Base-by-base conservation (phyloP, 2,329 filamentous ascomycete species). In the Colletotrichum noveboracense region DNA sequence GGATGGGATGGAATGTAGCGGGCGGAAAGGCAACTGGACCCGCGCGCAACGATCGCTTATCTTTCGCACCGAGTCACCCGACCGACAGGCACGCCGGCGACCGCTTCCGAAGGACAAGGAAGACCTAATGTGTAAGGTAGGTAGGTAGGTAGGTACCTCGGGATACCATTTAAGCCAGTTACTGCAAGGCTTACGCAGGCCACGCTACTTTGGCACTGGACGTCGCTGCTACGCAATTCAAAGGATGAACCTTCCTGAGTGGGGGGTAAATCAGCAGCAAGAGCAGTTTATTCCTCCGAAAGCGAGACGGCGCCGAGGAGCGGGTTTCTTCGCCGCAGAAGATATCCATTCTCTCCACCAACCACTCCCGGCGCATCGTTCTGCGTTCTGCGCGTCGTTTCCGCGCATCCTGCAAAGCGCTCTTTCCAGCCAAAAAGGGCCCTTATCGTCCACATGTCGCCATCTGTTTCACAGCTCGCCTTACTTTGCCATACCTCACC, bases 41-140 rank as follows among this genome's bases (percentile, higher is more conserved):
- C 70, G 36, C 26, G 69, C n/a, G 36, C 34, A 75, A 66, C 62
- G 72, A 43, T 75, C 55, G 72, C 72, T 75, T 75, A 75, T 75
- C 72, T 72, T 62, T 32, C 68, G 21, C 62, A 55, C 72, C 61
- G 62, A 75, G 61, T 62, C 72, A 71, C 68, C 72, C 68, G 72
- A 75, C 72, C 62, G 38, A 66, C 62, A 72, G 52, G 18, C 34
- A 75, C 38, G 34, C 69, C 61, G 72, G 61, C 55, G 52, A 65
- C 72, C 52, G 72, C 72, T 72, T 43, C 69, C 68, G 68, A 60
- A n/a, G n/a, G 43, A 21, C 43, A 48, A 21, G 43, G 18, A 48
- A 21, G 16, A 32, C 30, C 30, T 32, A 12, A 30, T 14, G 56
- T 18, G 26, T 24, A 34, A 34, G 32, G 32, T 34, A 34, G 32